Evolutionary conservation across 78 protist genomes (phyloP).

Genomic region (slime mould (Dictyostelium discoideum)): dicty_2.7 NC_007089.4:6214501-6215000

Average conservation of each 20-base stretch:
- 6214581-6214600: conserved; percentile 48
- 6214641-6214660: neutral
- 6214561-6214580: conserved; percentile 17
- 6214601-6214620: neutral
- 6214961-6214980: neutral
- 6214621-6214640: neutral
- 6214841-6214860: neutral
- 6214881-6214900: neutral
- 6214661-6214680: neutral
- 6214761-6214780: conserved; percentile 16
- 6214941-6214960: conserved; percentile 67
- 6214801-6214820: conserved; percentile 37
- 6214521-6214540: conserved; percentile 41
- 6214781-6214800: conserved; percentile 60
- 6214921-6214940: conserved; percentile 62
- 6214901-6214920: conserved; percentile 42
- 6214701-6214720: neutral
- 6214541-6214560: conserved; percentile 60
- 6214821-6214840: neutral
- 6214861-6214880: neutral
- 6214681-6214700: neutral
- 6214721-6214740: neutral
- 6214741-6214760: neutral
- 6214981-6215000: conserved; percentile 1
- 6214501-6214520: conserved; percentile 15